Evolutionary conservation across 2,329 filamentous ascomycete genomes (phyloP).

Genomic region (Verticillium alfalfae): DNA sequence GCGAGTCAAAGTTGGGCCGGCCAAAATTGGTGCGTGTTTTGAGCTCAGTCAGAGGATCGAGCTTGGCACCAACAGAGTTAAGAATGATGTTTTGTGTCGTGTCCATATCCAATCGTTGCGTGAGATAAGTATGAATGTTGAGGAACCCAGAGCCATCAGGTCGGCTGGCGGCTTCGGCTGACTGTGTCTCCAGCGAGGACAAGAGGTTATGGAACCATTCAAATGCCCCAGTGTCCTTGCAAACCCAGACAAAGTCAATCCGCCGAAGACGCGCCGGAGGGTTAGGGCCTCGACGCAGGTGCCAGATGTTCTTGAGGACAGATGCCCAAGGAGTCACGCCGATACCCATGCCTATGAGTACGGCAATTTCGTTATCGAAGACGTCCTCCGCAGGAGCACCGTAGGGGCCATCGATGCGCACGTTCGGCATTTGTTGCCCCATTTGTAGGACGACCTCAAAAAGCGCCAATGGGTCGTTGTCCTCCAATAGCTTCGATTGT

Average conservation of each 20-base stretch:
- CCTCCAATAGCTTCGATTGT: slow-evolving; percentile 85
- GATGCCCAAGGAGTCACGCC: slow-evolving; percentile 83
- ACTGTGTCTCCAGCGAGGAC: slow-evolving; percentile 84
- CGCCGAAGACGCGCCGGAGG: slow-evolving; percentile 82
- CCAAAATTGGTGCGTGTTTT: slow-evolving; percentile 90
- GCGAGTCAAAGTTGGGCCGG: slow-evolving; percentile 76
- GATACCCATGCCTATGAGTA: slow-evolving; percentile 81
- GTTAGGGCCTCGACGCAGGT: slow-evolving; percentile 84
- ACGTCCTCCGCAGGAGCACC: slow-evolving; percentile 97
- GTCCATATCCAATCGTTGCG: slow-evolving; percentile 85
- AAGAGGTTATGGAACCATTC: slow-evolving; percentile 98
- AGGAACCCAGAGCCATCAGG: slow-evolving; percentile 77
- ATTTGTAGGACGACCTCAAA: slow-evolving; percentile 97
- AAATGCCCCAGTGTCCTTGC: slow-evolving; percentile 90
- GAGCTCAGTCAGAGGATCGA: slow-evolving; percentile 89
- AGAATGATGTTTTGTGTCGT: slow-evolving; percentile 95
- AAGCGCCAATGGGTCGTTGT: slow-evolving; percentile 89
- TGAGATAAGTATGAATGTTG: slow-evolving; percentile 96
- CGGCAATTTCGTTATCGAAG: slow-evolving; percentile 85
- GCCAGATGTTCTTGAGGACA: slow-evolving; percentile 97
- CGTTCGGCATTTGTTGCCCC: slow-evolving; percentile 82
- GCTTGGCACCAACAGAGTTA: slow-evolving; percentile 82
- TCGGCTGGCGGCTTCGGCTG: slow-evolving; percentile 60
- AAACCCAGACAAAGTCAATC: slow-evolving; percentile 99
- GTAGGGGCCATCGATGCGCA: slow-evolving; percentile 92